Percentiles rank a stretch among this genome's conserved stretches.
These are phyloP conservation scores for Anastatica hierochuntica DNA, from an alignment of 345 rosid genomes.

Conservation along the genomic window DNA sequence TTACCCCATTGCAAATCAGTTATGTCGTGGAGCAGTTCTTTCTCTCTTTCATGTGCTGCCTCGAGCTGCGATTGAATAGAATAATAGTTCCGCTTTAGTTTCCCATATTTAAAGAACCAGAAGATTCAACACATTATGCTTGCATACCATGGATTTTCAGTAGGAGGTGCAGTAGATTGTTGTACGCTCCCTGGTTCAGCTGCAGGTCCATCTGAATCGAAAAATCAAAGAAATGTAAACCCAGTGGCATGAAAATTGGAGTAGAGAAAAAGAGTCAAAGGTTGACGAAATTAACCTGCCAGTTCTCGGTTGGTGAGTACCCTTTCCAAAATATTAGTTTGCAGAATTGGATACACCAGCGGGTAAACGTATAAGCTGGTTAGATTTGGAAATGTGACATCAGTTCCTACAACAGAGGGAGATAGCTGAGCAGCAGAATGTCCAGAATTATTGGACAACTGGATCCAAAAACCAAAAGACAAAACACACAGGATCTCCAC, in stretches of 20 bases:
- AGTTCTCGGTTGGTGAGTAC: constrained; percentile 46
- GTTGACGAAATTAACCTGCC: constrained; percentile 58
- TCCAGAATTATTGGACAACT: not conserved
- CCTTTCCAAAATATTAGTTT: constrained; percentile 70
- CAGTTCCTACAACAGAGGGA: constrained; percentile 20
- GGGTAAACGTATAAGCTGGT: constrained; percentile 44
- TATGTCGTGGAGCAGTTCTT: constrained; percentile 76
- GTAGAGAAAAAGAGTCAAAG: not conserved
- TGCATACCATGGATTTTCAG: constrained; percentile 66
- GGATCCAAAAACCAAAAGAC: not conserved
- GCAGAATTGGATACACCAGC: constrained; percentile 45
- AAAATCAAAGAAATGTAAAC: constrained; percentile 13
- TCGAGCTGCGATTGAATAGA: constrained; percentile 51
- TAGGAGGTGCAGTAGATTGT: constrained; percentile 9
- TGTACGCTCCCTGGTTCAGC: constrained; percentile 38
- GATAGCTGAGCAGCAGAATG: constrained; percentile 32
- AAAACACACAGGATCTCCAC: constrained; percentile 66
- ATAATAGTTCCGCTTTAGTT: constrained; percentile 3
- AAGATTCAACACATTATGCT: not conserved
- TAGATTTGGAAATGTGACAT: constrained; percentile 32
- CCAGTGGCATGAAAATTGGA: not conserved
- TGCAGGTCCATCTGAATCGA: too few relatives aligned
- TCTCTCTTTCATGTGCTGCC: constrained; percentile 85
- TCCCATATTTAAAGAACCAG: not conserved
- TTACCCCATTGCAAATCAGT: constrained; percentile 88